These are phyloP conservation scores for Beta vulgaris DNA, from an alignment of 148 eudicot species.

Conservation along the genomic window DNA sequence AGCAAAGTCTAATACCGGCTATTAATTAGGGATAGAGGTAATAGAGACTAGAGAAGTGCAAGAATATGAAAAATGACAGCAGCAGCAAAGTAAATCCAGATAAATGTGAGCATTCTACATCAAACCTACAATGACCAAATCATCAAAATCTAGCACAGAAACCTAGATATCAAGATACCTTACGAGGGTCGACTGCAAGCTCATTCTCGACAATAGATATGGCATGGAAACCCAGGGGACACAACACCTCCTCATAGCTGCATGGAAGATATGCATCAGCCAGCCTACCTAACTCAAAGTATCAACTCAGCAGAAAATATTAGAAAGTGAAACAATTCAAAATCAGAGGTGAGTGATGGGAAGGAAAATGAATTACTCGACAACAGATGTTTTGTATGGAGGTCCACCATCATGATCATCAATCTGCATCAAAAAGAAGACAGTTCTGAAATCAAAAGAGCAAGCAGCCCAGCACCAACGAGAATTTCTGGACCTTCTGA, in stretches of 20 bases:
- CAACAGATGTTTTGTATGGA: slow-evolving; percentile 53
- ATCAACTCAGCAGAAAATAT: neutral
- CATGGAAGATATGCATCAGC: slow-evolving; percentile 11
- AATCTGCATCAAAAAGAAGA: slow-evolving; percentile 39
- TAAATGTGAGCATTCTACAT: neutral
- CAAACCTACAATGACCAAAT: neutral
- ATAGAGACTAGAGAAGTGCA: no score
- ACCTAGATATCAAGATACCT: slow-evolving; percentile 31
- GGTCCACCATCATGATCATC: slow-evolving; percentile 82
- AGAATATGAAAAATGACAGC: no score
- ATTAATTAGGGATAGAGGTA: no score
- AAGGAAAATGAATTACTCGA: slow-evolving; percentile 46
- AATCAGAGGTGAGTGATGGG: slow-evolving; percentile 10
- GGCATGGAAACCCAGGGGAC: slow-evolving; percentile 59
- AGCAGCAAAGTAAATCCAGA: no score
- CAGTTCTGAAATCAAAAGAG: neutral
- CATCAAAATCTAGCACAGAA: neutral
- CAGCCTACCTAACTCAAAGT: neutral
- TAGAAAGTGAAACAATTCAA: neutral
- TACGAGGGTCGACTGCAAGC: slow-evolving; percentile 56
- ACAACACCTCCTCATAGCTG: slow-evolving; percentile 71
- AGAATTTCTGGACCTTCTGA: neutral
- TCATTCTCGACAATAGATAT: slow-evolving; percentile 55
- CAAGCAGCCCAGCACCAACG: neutral
- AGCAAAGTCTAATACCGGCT: neutral